These are phyloP conservation scores for Gossypium lobatum DNA, from an alignment of 441 rosid species.

Conservation along the genomic window DNA sequence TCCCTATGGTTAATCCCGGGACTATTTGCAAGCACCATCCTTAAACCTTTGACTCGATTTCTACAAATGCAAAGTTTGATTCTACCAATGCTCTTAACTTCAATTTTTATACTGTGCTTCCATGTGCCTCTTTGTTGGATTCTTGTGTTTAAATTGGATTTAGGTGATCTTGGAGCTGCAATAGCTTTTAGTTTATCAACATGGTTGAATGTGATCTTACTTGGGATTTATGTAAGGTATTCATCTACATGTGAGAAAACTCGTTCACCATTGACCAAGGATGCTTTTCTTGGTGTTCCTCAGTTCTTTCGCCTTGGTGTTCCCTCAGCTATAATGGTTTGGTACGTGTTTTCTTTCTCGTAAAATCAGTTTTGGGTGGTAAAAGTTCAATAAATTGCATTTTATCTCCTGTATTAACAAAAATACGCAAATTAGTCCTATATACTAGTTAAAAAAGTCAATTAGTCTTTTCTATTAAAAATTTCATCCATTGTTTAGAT, in stretches of 20 bases:
- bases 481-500: too few relatives aligned
- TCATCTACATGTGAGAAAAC: slow-evolving; percentile 27
- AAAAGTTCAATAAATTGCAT: too few relatives aligned
- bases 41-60: slow-evolving; percentile 23
- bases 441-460: too few relatives aligned
- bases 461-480: too few relatives aligned
- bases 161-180: slow-evolving; percentile 27
- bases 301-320: slow-evolving; percentile 26
- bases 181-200: slow-evolving; percentile 23
- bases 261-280: slow-evolving; percentile 14
- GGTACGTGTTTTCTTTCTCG: slow-evolving; percentile 16
- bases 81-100: slow-evolving; percentile 23
- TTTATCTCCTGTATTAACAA: too few relatives aligned
- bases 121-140: slow-evolving; percentile 34
- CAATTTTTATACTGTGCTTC: slow-evolving; percentile 18
- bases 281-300: slow-evolving; percentile 15
- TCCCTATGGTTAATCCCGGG: slow-evolving; percentile 29
- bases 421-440: too few relatives aligned
- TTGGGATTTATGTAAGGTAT: slow-evolving; percentile 18
- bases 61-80: slow-evolving; percentile 31
- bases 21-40: slow-evolving; percentile 22
- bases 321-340: slow-evolving; percentile 36
- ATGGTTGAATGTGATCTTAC: slow-evolving; percentile 31
- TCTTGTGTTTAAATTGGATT: slow-evolving; percentile 23
- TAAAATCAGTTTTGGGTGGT: background rate